Evolutionary conservation across 1,284 basidiomycete genomes (phyloP), one percentile per base, ranked within the genome.

Genomic region (Malassezia caprae): DNA sequence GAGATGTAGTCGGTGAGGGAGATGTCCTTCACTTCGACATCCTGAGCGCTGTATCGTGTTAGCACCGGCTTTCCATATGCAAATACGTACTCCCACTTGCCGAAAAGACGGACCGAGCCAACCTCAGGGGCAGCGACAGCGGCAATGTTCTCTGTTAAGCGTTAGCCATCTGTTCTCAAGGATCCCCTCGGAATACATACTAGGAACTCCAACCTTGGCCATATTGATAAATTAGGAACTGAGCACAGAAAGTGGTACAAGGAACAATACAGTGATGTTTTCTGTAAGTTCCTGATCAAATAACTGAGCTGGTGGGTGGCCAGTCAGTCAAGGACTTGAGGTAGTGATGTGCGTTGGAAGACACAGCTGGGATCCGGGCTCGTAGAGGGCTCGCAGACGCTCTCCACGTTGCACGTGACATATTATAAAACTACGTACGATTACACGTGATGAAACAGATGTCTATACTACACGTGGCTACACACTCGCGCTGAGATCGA

Each of bases 1-100:
- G 96, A 91, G 79, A 98, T 93, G 84, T 98, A 98, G 80, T 99
- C 94, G 40, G 67, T 70, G 39, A 72, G 63, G 48, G 70, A 75
- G 64, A 98, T 98, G 77, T 99, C 94, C 82, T 96, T 96, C 76
- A 96, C 90, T 79, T 98, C 90, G 67, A 94, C 87, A 78, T 90
- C 94, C 74, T 59, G 71, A 41, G 58, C 57, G 59, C 64, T 65
- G 64, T 58, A 27, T 47, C 19, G 51, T 30, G 45, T 48, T 52
- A 31, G 19, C 15, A 41, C 26, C 37, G 10, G n/a, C n/a, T 13
- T 26, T 42, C 8, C 19, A 23, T 19, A 11, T 24, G 15, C n/a
- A 26, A 21, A 56, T 62, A 67, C 65, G 65, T 61, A 67, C 65
- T 64, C 67, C 61, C 68, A 72, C 61, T 68, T 72, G 59, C 60